phyloP scores from a whole-genome alignment of 495 filamentous ascomycete genomes.

The Bacidia gigantensis region DNA sequence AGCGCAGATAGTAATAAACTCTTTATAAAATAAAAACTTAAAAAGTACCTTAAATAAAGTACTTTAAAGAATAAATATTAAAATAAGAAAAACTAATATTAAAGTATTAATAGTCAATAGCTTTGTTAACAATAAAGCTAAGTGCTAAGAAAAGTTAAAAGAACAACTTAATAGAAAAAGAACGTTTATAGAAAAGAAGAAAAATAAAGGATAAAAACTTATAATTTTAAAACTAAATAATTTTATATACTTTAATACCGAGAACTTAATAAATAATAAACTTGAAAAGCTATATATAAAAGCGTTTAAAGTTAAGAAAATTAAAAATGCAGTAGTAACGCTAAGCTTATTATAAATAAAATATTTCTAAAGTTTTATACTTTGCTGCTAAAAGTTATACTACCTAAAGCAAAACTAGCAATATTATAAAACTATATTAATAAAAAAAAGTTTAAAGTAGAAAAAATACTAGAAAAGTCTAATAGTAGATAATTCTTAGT shows the following conservation, averaged over 20 bases:
- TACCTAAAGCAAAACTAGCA: neutral
- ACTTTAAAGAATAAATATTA: neutral
- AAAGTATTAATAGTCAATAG: neutral
- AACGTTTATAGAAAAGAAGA: neutral
- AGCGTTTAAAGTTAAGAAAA: neutral
- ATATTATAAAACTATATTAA: constrained; percentile 5
- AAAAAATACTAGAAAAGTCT: neutral
- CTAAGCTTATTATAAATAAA: neutral
- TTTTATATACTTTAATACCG: neutral
- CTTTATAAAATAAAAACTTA: neutral
- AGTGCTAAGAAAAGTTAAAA: neutral
- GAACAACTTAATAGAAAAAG: neutral
- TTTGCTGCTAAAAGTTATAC: neutral
- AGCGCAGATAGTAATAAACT: neutral
- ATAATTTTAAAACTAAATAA: neutral
- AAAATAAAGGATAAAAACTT: neutral
- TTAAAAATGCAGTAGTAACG: neutral
- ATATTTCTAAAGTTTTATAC: neutral
- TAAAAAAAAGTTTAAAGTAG: neutral
- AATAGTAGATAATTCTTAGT: neutral
- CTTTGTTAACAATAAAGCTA: neutral
- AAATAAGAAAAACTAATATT: neutral
- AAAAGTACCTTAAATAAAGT: neutral
- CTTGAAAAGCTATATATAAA: neutral
- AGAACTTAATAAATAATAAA: neutral